Conservation (phyloP, 768 basidiomycete species). For the Tricholoma hemisulphureum region DNA sequence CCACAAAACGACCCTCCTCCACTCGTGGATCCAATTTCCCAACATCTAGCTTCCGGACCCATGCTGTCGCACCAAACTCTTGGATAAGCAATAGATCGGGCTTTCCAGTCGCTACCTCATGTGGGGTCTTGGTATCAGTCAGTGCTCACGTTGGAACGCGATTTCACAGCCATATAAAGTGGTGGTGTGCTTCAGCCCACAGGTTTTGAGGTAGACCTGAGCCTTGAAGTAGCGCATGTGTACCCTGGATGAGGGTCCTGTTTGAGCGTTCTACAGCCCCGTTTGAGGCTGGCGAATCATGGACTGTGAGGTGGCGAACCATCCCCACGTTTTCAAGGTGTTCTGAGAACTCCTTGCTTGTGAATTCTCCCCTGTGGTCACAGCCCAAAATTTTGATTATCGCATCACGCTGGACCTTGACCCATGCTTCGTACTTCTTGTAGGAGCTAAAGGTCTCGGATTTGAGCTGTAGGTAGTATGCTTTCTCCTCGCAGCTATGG, state of each 20-base stretch:
- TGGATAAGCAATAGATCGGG: not conserved
- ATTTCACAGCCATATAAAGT: constrained; percentile 6
- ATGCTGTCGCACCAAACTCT: constrained; percentile 1
- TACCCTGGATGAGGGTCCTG: not conserved
- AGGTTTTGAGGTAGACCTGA: constrained; percentile 1
- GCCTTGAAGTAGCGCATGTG: constrained; percentile 3
- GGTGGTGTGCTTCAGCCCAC: constrained; percentile 8
- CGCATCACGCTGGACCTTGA: not conserved
- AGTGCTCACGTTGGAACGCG: not conserved
- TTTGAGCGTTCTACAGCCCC: constrained; percentile 5
- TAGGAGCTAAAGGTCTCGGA: not conserved
- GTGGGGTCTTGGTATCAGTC: constrained; percentile 1
- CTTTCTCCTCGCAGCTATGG: constrained; percentile 6
- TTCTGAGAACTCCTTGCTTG: not conserved
- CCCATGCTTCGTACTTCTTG: not conserved
- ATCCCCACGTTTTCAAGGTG: not conserved
- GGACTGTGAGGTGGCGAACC: not conserved
- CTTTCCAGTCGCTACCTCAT: not conserved
- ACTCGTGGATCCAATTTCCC: constrained; percentile 6
- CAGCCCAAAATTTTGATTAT: not conserved
- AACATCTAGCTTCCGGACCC: not conserved
- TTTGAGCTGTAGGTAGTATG: not conserved
- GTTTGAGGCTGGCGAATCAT: not conserved
- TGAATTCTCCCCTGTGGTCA: not conserved
- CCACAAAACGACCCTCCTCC: not conserved